phyloP scores from a whole-genome alignment of 345 rosid genomes.

The Hibiscus tridactylites region DNA sequence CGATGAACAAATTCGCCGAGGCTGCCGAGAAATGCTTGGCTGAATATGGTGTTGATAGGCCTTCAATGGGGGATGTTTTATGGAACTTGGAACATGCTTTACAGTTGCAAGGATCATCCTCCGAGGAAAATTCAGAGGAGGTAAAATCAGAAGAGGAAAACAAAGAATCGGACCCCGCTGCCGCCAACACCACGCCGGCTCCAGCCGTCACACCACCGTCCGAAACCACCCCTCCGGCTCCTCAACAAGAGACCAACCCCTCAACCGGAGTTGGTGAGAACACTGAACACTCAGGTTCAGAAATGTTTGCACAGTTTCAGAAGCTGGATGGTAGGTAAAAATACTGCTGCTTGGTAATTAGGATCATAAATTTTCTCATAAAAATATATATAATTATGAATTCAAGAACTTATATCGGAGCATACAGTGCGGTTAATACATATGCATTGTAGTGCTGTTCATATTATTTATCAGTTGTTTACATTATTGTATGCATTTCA shows the following conservation, averaged over 20 bases:
- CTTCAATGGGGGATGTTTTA: constrained; percentile 57
- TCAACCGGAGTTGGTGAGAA: constrained; percentile 34
- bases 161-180: constrained; percentile 10
- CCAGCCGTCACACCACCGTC: constrained; percentile 19
- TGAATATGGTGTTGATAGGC: constrained; percentile 49
- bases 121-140: constrained; percentile 41
- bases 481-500: background rate
- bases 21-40: constrained; percentile 53
- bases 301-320: constrained; percentile 54
- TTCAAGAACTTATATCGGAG: background rate
- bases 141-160: constrained; percentile 38
- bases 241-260: constrained; percentile 32
- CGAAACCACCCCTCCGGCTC: constrained; percentile 17
- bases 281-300: constrained; percentile 60
- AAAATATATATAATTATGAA: background rate
- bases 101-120: constrained; percentile 64
- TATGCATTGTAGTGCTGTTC: background rate
- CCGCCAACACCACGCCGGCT: constrained; percentile 16
- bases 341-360: background rate
- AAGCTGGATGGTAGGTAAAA: constrained; percentile 53
- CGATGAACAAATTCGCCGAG: constrained; percentile 45
- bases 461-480: background rate
- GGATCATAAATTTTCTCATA: constrained; percentile 4
- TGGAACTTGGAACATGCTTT: constrained; percentile 69
- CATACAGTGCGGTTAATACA: background rate